Evolutionary conservation across 1,284 basidiomycete species (phyloP).

Genomic region (Cryptococcus depauperatus): DNA sequence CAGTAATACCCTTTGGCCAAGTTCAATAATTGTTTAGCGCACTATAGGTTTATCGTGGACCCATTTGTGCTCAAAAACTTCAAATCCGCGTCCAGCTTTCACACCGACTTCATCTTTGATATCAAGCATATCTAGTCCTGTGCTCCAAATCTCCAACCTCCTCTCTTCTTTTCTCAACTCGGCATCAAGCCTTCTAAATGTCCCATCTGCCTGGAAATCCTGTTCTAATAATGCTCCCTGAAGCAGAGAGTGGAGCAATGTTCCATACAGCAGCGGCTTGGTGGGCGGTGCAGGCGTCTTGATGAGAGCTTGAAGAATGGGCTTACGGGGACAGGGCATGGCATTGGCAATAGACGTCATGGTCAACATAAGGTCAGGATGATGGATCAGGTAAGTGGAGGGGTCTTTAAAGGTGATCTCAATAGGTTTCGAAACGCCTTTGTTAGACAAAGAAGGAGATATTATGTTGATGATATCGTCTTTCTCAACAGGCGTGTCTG

Average conservation of each 20-base stretch:
- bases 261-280: constrained; percentile 68
- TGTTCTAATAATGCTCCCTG: constrained; percentile 58
- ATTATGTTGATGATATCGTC: constrained; percentile 70
- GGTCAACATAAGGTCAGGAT: constrained; percentile 82
- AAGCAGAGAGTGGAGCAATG: constrained; percentile 79
- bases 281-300: constrained; percentile 47
- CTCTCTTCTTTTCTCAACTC: constrained; percentile 34
- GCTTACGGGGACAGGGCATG: constrained; percentile 69
- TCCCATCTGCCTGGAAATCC: constrained; percentile 26
- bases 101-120: constrained; percentile 37
- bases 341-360: constrained; percentile 78
- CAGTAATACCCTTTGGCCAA: constrained; percentile 1
- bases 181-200: constrained; percentile 25
- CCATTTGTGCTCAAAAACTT: constrained; percentile 40
- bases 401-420: constrained; percentile 36
- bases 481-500: constrained; percentile 22
- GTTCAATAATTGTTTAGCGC: constrained; percentile 9
- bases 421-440: constrained; percentile 14
- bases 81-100: constrained; percentile 35
- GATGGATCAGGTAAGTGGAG: constrained; percentile 56
- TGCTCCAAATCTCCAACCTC: constrained; percentile 41
- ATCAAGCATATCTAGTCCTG: constrained; percentile 38
- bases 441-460: constrained; percentile 32
- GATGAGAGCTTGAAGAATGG: constrained; percentile 62
- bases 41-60: constrained; percentile 27